A percentile compares a stretch with the other conserved stretches of the same genome.
Conservation (phyloP, 108 stramenopile genomes). For the Bacterosira constricta region DNA sequence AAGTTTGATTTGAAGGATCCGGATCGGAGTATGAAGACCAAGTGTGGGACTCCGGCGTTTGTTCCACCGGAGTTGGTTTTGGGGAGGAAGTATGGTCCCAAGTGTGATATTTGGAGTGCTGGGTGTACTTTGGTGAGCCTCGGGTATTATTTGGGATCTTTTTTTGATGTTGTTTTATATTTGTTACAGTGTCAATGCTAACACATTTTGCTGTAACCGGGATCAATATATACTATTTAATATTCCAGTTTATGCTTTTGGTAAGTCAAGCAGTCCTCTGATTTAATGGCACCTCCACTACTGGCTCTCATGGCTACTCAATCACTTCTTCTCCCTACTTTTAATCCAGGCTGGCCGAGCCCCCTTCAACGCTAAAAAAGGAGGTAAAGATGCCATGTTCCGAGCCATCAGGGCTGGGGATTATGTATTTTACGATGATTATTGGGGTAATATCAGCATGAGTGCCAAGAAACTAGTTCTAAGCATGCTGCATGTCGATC, state of each 20-base stretch:
- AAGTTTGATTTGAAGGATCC: slow-evolving; percentile 23
- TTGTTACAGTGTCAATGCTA: too few relatives aligned
- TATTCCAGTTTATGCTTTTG: slow-evolving; percentile 4
- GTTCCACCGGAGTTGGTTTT: slow-evolving; percentile 94
- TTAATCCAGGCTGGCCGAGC: slow-evolving; percentile 36
- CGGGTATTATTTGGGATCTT: too few relatives aligned
- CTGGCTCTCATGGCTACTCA: not conserved
- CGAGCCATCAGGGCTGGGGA: slow-evolving; percentile 80
- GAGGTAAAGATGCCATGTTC: slow-evolving; percentile 67
- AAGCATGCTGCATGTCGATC: slow-evolving; percentile 75
- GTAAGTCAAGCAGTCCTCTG: not conserved
- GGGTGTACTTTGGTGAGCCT: slow-evolving; percentile 91
- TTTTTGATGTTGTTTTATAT: too few relatives aligned
- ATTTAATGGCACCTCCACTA: too few relatives aligned
- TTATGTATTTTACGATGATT: slow-evolving; percentile 72
- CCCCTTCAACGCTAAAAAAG: slow-evolving; percentile 63
- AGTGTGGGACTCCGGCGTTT: slow-evolving; percentile 96
- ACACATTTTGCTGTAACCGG: too few relatives aligned
- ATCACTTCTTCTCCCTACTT: not conserved
- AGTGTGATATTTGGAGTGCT: slow-evolving; percentile 93
- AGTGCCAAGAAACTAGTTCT: slow-evolving; percentile 84
- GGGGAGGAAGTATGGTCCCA: slow-evolving; percentile 73
- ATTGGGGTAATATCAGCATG: slow-evolving; percentile 72
- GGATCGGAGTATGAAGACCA: slow-evolving; percentile 62
- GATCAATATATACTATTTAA: too few relatives aligned